A percentile compares a stretch with the other conserved stretches of the same genome.
Evolutionary conservation across 768 basidiomycete genomes (phyloP).

Genomic region (Lactarius tabidus): DNA sequence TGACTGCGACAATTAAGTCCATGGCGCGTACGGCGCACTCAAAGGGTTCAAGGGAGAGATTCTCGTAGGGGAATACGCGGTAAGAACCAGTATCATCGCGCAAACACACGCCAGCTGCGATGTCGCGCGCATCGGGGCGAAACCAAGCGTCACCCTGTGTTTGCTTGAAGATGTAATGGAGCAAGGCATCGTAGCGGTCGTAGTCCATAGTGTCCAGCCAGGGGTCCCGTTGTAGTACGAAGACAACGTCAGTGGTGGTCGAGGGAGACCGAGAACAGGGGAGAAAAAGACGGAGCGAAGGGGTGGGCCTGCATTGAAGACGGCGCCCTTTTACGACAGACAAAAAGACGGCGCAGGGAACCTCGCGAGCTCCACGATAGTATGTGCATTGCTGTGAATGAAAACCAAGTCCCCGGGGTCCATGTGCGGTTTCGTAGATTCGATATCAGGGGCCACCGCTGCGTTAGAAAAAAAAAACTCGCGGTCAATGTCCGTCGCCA

Average conservation of each 20-base stretch:
- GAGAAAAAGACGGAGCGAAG: background rate
- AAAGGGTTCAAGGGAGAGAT: slow-evolving; percentile 50
- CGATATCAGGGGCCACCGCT: background rate
- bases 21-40: slow-evolving; percentile 49
- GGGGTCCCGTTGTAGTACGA: background rate
- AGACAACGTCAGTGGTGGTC: background rate
- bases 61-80: slow-evolving; percentile 54
- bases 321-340: slow-evolving; percentile 18
- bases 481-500: background rate
- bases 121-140: slow-evolving; percentile 46
- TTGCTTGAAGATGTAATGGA: slow-evolving; percentile 44
- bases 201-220: slow-evolving; percentile 33
- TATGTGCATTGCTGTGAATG: background rate
- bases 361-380: background rate
- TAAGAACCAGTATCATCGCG: slow-evolving; percentile 46
- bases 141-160: slow-evolving; percentile 53
- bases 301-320: background rate
- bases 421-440: background rate
- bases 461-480: background rate
- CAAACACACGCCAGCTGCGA: slow-evolving; percentile 46
- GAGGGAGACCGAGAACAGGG: background rate
- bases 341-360: background rate
- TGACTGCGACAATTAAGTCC: slow-evolving; percentile 54
- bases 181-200: slow-evolving; percentile 42
- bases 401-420: background rate